Base-by-base conservation (phyloP, 495 filamentous ascomycete genomes). In the Aspergillus wentii region DNA sequence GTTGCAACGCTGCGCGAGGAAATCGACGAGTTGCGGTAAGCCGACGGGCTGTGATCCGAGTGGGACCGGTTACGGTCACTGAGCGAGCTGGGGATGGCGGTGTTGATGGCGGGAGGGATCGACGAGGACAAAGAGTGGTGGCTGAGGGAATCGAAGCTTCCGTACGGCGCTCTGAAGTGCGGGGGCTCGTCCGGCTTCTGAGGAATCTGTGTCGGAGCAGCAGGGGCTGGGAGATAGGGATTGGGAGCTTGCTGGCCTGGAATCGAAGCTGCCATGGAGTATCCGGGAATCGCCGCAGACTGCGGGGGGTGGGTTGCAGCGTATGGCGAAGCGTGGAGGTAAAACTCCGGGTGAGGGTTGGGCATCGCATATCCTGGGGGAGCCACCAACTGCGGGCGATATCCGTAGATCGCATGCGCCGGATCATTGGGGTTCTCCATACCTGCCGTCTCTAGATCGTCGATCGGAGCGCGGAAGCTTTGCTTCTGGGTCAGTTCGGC, bases 381-480 rank as follows among this genome's bases (percentile, higher is more conserved):
- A 3, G 63, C 54, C 48, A 71, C 56, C 49, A 66, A 48, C 33
- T 57, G 60, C 0, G 62, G 53, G 29, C 65, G 66, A 44, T 67
- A 71, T 10, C 62, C 54, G 44, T 68, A 71, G 8, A 66, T 33
- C 1, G 61, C 49, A 40, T 64, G 60, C 3, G 61, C 49, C 2
- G 61, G 59, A 28, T 71, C 62, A 27, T 61, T 59, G 10, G 60
- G 26, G 37, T 50, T 62, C 17, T 68, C 68, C 40, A 69, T 41
- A 14, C 61, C 61, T 26, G 56, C 62, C 26, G 64, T 61, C 16
- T 74, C 75, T 9, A 69, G 50, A 26, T 84, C 80, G 34, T 85
- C 81, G 29, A 86, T 68, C 3, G 79, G 80, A 7, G 75, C 72
- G 10, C 83, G 74, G 65, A 88, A 88, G 54, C 79, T 86, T 42